phyloP scores from a whole-genome alignment of 768 basidiomycete species.

The Leccinum subtestaceum region DNA sequence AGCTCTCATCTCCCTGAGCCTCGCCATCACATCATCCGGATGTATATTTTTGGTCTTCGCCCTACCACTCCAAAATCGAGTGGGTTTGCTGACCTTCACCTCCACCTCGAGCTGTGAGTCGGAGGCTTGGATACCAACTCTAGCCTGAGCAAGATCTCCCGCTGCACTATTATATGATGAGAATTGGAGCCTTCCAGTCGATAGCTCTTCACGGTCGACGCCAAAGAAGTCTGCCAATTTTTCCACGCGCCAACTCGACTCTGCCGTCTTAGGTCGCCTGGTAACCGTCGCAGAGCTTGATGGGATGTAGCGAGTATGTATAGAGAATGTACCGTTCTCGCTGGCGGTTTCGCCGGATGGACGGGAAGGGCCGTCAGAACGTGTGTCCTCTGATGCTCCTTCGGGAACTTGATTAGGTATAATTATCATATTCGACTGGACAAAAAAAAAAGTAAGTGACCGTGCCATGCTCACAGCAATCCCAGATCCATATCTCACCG shows the following conservation, averaged over 20 bases:
- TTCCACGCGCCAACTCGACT: slow-evolving; percentile 9
- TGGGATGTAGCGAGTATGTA: neutral
- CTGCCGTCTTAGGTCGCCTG: slow-evolving; percentile 5
- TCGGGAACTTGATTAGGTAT: neutral
- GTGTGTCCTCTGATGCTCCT: neutral
- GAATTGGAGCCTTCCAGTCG: neutral
- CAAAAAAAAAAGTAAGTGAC: slow-evolving; percentile 1
- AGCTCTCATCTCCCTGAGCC: slow-evolving; percentile 43
- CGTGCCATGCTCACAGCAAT: neutral
- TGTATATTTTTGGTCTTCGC: slow-evolving; percentile 33
- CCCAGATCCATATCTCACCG: slow-evolving; percentile 5
- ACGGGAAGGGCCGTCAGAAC: neutral
- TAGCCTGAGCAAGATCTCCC: slow-evolving; percentile 3
- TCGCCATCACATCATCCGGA: slow-evolving; percentile 41
- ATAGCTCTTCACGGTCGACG: slow-evolving; percentile 7
- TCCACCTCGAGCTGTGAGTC: slow-evolving; percentile 31
- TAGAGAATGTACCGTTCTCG: neutral
- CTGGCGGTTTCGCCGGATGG: neutral
- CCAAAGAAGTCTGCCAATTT: slow-evolving; percentile 19
- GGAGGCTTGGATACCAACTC: neutral
- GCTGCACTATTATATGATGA: neutral
- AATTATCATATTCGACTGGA: neutral
- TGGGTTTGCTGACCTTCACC: slow-evolving; percentile 37
- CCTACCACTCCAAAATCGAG: slow-evolving; percentile 41
- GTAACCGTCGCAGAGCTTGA: neutral